Evolutionary conservation across 179 eudicot genomes (phyloP).

Genomic region (Spinacia oleracea): DNA sequence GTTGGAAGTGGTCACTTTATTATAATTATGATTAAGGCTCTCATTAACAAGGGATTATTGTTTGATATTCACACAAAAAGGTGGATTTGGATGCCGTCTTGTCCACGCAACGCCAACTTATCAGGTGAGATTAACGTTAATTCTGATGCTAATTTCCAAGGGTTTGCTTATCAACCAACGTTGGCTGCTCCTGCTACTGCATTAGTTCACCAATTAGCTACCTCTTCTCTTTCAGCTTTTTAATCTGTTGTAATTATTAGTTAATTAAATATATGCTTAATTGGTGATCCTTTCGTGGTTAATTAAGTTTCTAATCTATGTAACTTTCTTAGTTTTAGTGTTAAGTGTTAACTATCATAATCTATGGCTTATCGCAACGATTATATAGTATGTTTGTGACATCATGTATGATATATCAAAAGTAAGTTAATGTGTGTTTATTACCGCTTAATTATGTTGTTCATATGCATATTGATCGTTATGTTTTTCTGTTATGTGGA

Average conservation of each 20-base stretch:
- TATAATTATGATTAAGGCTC: slow-evolving; percentile 47
- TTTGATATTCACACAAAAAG: slow-evolving; percentile 59
- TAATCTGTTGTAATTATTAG: background rate
- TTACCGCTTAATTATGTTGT: no score
- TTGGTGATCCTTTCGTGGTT: no score
- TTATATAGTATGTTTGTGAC: no score
- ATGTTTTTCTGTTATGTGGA: no score
- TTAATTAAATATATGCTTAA: background rate
- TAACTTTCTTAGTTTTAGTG: no score
- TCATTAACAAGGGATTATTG: slow-evolving; percentile 50
- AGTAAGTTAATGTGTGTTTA: no score
- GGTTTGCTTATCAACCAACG: slow-evolving; percentile 77
- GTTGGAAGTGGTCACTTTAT: slow-evolving; percentile 72
- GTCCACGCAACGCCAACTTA: slow-evolving; percentile 31
- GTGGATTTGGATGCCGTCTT: slow-evolving; percentile 82
- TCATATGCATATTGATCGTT: no score
- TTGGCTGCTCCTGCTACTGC: slow-evolving; percentile 74
- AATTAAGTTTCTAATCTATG: no score
- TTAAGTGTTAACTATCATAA: no score
- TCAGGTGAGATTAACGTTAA: background rate
- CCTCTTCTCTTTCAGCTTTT: slow-evolving; percentile 48
- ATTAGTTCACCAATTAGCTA: slow-evolving; percentile 61
- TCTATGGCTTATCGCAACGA: no score
- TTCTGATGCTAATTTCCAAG: slow-evolving; percentile 41
- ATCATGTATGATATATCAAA: no score